Evolutionary conservation across 2,329 filamentous ascomycete species (phyloP).

Genomic region (Dothideomycetes sp.): DNA sequence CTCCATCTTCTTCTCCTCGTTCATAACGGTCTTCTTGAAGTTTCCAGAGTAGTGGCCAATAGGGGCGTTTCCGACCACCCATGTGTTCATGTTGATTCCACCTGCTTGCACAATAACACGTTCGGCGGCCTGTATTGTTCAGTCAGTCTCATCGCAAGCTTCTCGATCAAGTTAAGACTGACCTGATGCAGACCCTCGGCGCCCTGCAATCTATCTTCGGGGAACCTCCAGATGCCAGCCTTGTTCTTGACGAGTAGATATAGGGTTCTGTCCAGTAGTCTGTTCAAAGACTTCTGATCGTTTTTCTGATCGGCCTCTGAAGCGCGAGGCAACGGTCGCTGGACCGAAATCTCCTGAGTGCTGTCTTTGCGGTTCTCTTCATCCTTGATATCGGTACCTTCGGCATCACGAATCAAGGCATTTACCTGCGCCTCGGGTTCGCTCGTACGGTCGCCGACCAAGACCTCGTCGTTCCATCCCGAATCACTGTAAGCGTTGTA

Average conservation of each 20-base stretch:
- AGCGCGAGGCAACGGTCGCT: constrained; percentile 58
- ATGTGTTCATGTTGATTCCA: constrained; percentile 96
- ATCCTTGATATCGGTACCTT: constrained; percentile 32
- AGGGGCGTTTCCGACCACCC: constrained; percentile 86
- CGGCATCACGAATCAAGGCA: constrained; percentile 65
- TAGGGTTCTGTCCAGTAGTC: constrained; percentile 69
- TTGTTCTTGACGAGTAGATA: constrained; percentile 76
- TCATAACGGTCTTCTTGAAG: constrained; percentile 33
- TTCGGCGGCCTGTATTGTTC: constrained; percentile 62
- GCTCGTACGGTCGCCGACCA: constrained; percentile 62
- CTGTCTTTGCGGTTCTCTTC: constrained; percentile 14
- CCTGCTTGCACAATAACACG: constrained; percentile 67
- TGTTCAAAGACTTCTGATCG: constrained; percentile 70
- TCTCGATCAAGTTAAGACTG: constrained; percentile 30
- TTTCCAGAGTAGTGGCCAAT: constrained; percentile 66
- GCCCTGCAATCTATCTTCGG: constrained; percentile 57
- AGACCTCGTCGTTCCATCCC: constrained; percentile 86
- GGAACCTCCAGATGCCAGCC: constrained; percentile 72
- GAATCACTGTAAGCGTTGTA: constrained; percentile 67
- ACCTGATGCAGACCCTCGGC: constrained; percentile 79
- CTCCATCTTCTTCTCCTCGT: constrained; percentile 25
- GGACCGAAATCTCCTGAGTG: constrained; percentile 37
- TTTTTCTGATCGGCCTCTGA: constrained; percentile 70
- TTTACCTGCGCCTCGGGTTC: constrained; percentile 57
- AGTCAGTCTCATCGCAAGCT: background rate